These are phyloP conservation scores for Tolypocladium capitatum DNA, from an alignment of 2,329 filamentous ascomycete genomes.

Conservation along the genomic window DNA sequence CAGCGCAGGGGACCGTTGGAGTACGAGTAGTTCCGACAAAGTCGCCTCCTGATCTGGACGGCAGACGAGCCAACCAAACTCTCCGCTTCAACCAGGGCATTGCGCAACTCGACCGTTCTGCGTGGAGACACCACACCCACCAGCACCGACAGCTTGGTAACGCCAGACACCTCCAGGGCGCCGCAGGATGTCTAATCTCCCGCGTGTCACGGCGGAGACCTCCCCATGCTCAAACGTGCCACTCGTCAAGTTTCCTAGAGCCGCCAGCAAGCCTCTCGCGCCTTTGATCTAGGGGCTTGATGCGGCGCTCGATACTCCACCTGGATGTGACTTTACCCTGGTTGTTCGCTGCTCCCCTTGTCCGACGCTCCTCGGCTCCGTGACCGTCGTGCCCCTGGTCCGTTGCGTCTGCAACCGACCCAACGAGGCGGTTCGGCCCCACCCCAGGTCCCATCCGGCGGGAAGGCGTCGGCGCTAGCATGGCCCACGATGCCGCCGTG, in stretches of 20 bases:
- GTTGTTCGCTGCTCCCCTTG: background rate
- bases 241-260: too few species aligned
- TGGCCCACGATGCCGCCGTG: background rate
- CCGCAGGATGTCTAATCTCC: too few species aligned
- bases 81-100: too few species aligned
- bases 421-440: background rate
- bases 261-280: background rate
- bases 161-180: background rate
- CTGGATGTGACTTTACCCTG: background rate
- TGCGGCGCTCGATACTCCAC: too few species aligned
- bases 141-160: background rate
- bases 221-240: too few species aligned
- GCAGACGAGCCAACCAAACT: too few species aligned
- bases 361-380: background rate
- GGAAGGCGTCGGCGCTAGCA: slow-evolving; percentile 1
- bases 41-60: too few species aligned
- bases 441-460: background rate
- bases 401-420: background rate
- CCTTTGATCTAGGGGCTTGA: too few species aligned
- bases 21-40: too few species aligned
- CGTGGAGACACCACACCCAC: background rate
- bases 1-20: background rate
- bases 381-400: background rate
- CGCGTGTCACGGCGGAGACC: too few species aligned
- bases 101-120: too few species aligned